Base-by-base conservation (phyloP, 108 stramenopile genomes). In the Pseudonitzschia delicatissima region DNA sequence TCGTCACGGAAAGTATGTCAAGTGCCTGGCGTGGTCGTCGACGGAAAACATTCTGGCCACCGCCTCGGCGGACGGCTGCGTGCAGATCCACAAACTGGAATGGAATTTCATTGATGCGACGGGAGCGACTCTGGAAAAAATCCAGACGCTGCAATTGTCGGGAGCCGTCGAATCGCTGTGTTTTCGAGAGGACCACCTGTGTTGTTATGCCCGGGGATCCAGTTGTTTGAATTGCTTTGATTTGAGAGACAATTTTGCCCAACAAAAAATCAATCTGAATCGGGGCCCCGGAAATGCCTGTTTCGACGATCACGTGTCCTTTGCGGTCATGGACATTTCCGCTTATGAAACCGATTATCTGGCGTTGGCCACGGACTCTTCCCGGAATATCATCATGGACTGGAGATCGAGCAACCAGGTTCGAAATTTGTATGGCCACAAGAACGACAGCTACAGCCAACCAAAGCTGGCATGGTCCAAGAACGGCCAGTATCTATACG, bases 301-400 rank as follows among this genome's bases (percentile, higher is more conserved):
- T n/a, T 87, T 89, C 64, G 85, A 86, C 40, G 86, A 91, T 57
- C 89, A 93, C 62, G 89, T 93, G 9, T 88, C 87, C 23, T 93
- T 91, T 76, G 77, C 86, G 48, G 77, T 93, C 15, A 79, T 93
- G 81, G 84, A 87, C 29, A 70, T 93, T 44, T 84, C 78, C 25
- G 84, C 86, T 25, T 66, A 77, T 31, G 68, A 77, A 26, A 32
- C n/a, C 2, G 76, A 71, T 27, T 93, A 89, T 67, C 34, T 93
- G 33, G 88, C 88, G 13, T 55, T 78, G 11, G 92, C 92, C 21
- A 93, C 92, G 25, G 92, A 93, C 68, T 62, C 74, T 6, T 87
- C 87, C 35, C 80, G 92, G 1, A 93, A 93, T 55, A 87, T 93
- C 33, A 81, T 93, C 62, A 64, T 93, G 65, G 81, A 93, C 21